Percentiles rank a stretch among this genome's conserved stretches.
Conservation (phyloP, 805 yeast species). For the Starmera dryadoides region DNA sequence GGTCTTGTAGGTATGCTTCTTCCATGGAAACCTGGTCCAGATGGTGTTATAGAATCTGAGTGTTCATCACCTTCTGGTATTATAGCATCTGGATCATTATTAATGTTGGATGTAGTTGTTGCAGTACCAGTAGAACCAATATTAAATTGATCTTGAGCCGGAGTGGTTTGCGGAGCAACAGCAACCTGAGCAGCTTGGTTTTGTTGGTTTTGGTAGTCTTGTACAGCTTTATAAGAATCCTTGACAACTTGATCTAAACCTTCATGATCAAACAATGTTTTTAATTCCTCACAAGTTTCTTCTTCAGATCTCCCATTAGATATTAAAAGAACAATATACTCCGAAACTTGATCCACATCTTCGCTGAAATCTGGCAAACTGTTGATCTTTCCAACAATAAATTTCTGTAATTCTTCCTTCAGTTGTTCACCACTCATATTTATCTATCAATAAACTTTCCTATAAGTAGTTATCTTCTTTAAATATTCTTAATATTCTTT, state of each 20-base stretch:
- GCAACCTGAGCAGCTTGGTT: background rate
- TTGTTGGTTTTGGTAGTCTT: constrained; percentile 14
- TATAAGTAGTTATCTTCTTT: too few relatives aligned
- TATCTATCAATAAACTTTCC: too few relatives aligned
- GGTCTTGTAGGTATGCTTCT: constrained; percentile 12
- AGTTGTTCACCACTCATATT: too few relatives aligned
- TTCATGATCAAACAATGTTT: constrained; percentile 52
- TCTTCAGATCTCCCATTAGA: constrained; percentile 57
- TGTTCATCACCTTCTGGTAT: background rate
- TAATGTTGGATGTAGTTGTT: constrained; percentile 1
- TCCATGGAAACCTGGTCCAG: background rate
- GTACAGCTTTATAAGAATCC: constrained; percentile 50
- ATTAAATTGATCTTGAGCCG: constrained; percentile 10
- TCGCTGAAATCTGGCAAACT: constrained; percentile 36
- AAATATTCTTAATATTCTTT: too few relatives aligned
- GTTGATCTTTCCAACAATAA: constrained; percentile 32
- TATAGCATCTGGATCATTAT: background rate
- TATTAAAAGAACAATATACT: constrained; percentile 63
- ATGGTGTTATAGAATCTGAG: too few relatives aligned
- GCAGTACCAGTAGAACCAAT: constrained; percentile 7
- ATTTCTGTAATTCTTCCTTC: constrained; percentile 35
- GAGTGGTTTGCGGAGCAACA: too few relatives aligned
- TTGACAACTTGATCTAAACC: constrained; percentile 52
- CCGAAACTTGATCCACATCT: constrained; percentile 59
- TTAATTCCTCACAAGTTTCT: constrained; percentile 55